A percentile compares a stretch with the other conserved stretches of the same genome.
Evolutionary conservation across 441 rosid species (phyloP).

Genomic region (Cnidoscolus chayamansa): DNA sequence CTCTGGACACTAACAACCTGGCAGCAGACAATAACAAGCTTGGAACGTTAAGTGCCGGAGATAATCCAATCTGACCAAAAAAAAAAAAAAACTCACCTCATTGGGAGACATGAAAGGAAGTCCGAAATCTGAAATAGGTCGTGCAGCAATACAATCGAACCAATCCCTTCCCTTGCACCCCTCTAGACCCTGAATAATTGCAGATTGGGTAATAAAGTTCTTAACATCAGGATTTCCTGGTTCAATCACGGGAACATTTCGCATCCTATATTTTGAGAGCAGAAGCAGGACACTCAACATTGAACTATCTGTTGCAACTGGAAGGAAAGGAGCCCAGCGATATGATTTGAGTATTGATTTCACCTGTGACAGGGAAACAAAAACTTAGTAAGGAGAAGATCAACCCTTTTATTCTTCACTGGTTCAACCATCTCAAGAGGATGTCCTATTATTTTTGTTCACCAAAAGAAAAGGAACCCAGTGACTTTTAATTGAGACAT

Average conservation of each 20-base stretch:
- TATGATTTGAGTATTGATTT: slow-evolving; percentile 62
- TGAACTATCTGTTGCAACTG: slow-evolving; percentile 64
- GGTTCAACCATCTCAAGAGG: slow-evolving; percentile 1
- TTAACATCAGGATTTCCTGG: slow-evolving; percentile 57
- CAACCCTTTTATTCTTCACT: neutral
- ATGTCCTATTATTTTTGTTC: neutral
- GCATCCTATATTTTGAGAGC: slow-evolving; percentile 75
- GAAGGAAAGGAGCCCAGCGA: slow-evolving; percentile 79
- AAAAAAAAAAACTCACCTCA: slow-evolving; percentile 36
- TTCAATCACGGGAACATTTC: slow-evolving; percentile 77
- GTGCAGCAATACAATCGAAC: slow-evolving; percentile 68
- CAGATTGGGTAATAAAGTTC: slow-evolving; percentile 86
- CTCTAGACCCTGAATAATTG: slow-evolving; percentile 73
- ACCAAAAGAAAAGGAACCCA: neutral
- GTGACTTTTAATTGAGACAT: neutral
- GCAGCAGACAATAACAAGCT: slow-evolving; percentile 3
- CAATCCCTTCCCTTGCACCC: slow-evolving; percentile 85
- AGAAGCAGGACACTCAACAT: slow-evolving; percentile 81
- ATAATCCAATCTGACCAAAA: neutral
- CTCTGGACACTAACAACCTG: slow-evolving; percentile 62
- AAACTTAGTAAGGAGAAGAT: neutral
- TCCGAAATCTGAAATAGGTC: slow-evolving; percentile 64
- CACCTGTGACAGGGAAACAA: slow-evolving; percentile 45
- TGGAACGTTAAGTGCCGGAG: slow-evolving; percentile 1
- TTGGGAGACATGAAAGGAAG: slow-evolving; percentile 71